Percentiles rank a stretch among this genome's conserved stretches.
Conservation (phyloP, 208 protist genomes). For the Zelonia costaricensis region DNA sequence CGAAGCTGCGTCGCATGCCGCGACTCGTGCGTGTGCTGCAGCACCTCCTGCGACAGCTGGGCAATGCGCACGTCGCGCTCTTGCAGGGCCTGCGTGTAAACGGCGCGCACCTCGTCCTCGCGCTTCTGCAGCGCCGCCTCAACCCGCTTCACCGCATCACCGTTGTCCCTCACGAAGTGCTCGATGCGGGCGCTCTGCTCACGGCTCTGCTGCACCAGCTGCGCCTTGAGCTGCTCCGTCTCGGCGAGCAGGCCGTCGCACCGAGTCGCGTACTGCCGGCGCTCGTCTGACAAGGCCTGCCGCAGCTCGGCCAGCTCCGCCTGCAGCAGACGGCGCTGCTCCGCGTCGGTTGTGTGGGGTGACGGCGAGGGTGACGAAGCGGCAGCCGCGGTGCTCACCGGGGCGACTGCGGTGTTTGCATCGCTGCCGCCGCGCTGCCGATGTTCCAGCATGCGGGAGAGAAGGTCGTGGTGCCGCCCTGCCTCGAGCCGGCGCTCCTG, state of each 20-base stretch:
- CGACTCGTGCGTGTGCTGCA: conserved; percentile 25
- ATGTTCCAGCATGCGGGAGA: background rate
- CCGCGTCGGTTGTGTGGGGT: background rate
- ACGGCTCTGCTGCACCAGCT: conserved; percentile 24
- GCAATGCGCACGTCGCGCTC: conserved; percentile 63
- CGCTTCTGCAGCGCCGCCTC: conserved; percentile 33
- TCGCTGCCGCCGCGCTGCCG: no score
- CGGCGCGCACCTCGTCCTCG: conserved; percentile 36
- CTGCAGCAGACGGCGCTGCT: background rate
- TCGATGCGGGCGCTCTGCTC: conserved; percentile 26
- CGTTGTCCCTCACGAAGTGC: conserved; percentile 23
- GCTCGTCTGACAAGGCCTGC: background rate
- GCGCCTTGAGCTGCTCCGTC: conserved; percentile 15
- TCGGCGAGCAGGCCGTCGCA: conserved; percentile 2
- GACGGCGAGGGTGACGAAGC: background rate
- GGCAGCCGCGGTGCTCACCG: no score
- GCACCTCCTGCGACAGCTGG: conserved; percentile 43
- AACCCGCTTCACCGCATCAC: conserved; percentile 22
- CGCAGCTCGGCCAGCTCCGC: background rate
- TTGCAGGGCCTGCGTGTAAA: conserved; percentile 48
- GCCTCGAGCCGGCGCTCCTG: conserved; percentile 7
- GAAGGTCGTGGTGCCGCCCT: conserved; percentile 1
- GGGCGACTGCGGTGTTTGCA: background rate
- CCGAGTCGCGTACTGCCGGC: background rate
- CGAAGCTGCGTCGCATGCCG: conserved; percentile 7